These are phyloP conservation scores for Diaporthe australafricana DNA, from an alignment of 2,329 filamentous ascomycete genomes.

Conservation along the genomic window DNA sequence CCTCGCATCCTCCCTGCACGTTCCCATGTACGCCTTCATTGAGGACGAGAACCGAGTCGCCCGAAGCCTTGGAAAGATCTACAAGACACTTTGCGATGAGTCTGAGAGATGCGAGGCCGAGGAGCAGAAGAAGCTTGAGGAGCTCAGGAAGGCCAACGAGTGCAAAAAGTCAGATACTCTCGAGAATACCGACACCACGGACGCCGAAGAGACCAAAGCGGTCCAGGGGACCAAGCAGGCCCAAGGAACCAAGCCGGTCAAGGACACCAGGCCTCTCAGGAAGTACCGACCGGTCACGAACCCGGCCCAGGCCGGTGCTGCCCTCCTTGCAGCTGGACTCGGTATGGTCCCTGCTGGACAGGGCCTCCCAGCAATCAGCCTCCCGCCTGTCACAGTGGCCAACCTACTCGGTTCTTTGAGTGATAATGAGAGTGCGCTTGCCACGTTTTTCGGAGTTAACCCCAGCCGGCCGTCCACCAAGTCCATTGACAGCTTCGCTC, in stretches of 20 bases:
- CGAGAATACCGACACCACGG: slow-evolving; percentile 56
- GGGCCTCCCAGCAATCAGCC: slow-evolving; percentile 68
- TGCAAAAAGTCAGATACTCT: slow-evolving; percentile 6
- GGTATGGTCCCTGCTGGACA: slow-evolving; percentile 76
- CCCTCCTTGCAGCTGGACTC: slow-evolving; percentile 81
- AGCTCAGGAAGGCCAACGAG: slow-evolving; percentile 13
- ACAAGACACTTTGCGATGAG: slow-evolving; percentile 68
- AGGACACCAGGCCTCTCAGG: slow-evolving; percentile 70
- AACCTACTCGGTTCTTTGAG: slow-evolving; percentile 84
- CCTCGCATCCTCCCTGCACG: slow-evolving; percentile 76
- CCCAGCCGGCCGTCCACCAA: slow-evolving; percentile 84
- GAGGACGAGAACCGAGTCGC: slow-evolving; percentile 82
- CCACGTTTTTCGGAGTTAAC: slow-evolving; percentile 92
- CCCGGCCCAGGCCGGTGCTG: slow-evolving; percentile 64
- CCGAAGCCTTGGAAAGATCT: slow-evolving; percentile 78
- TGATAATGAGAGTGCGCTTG: slow-evolving; percentile 82
- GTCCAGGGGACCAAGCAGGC: slow-evolving; percentile 67
- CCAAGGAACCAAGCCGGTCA: slow-evolving; percentile 68
- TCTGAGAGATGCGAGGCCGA: slow-evolving; percentile 45
- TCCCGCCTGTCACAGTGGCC: slow-evolving; percentile 80
- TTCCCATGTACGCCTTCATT: slow-evolving; percentile 73
- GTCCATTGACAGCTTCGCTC: slow-evolving; percentile 89
- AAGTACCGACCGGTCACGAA: slow-evolving; percentile 73
- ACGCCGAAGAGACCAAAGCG: slow-evolving; percentile 73
- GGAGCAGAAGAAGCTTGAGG: slow-evolving; percentile 44